These are phyloP conservation scores for Lichtheimia hyalospora DNA, from an alignment of 371 early-diverging fungal species.

Conservation along the genomic window DNA sequence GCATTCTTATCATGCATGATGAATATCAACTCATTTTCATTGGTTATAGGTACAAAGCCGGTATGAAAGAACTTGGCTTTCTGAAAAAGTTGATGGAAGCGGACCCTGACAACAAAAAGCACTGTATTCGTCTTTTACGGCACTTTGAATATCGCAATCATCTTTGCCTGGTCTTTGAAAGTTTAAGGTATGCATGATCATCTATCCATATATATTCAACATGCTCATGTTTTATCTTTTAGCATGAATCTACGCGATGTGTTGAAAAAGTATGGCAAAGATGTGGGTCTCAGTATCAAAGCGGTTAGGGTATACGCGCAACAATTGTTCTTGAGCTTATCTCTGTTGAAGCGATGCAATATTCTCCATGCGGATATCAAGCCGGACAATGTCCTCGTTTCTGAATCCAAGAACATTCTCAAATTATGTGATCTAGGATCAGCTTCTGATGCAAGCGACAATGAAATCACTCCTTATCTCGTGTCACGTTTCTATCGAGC, in stretches of 20 bases:
- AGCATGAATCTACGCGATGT: constrained; percentile 93
- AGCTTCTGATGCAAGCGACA: constrained; percentile 83
- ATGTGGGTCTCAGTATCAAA: constrained; percentile 88
- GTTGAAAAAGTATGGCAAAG: constrained; percentile 91
- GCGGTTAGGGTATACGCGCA: constrained; percentile 92
- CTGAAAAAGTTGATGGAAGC: constrained; percentile 78
- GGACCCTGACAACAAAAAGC: constrained; percentile 87
- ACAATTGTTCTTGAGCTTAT: constrained; percentile 87
- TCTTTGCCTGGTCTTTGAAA: constrained; percentile 94
- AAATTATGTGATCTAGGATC: constrained; percentile 96
- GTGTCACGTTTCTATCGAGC: constrained; percentile 98
- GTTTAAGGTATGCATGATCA: constrained; percentile 56
- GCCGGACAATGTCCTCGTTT: constrained; percentile 95
- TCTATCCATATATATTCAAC: neutral
- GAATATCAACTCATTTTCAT: neutral
- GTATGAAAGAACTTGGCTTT: constrained; percentile 87
- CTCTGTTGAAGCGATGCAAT: constrained; percentile 76
- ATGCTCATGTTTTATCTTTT: neutral
- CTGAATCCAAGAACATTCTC: constrained; percentile 74
- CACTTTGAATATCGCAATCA: constrained; percentile 92
- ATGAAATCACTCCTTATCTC: constrained; percentile 93
- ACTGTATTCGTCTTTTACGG: constrained; percentile 78
- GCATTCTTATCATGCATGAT: neutral
- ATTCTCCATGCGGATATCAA: constrained; percentile 98
- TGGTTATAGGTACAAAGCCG: constrained; percentile 77